Evolutionary conservation across 345 rosid genomes (phyloP).

Genomic region (sweet orange (Citrus sinensis)): DVS_A1.0 CM039163.1:50292001-50292500

Average conservation of each 20-base stretch:
- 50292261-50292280: not conserved
- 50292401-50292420: not conserved
- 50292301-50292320: conserved; percentile 7
- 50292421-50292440: not conserved
- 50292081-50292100: not conserved
- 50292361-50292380: not conserved
- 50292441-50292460: not conserved
- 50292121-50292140: not conserved
- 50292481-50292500: not conserved
- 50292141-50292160: not conserved
- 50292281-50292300: not conserved
- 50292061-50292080: not conserved
- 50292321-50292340: conserved; percentile 18
- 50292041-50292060: not conserved
- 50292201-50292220: too few species aligned
- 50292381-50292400: not conserved
- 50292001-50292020: not conserved
- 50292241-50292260: too few species aligned
- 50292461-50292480: too few species aligned
- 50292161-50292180: not conserved
- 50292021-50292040: conserved; percentile 1
- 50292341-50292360: conserved; percentile 26
- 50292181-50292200: not conserved
- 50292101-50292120: not conserved
- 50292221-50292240: not conserved